A percentile compares a stretch with the other conserved stretches of the same genome.
phyloP scores from a whole-genome alignment of 352 stramenopile genomes.

The Phytophthora lateralis region DNA sequence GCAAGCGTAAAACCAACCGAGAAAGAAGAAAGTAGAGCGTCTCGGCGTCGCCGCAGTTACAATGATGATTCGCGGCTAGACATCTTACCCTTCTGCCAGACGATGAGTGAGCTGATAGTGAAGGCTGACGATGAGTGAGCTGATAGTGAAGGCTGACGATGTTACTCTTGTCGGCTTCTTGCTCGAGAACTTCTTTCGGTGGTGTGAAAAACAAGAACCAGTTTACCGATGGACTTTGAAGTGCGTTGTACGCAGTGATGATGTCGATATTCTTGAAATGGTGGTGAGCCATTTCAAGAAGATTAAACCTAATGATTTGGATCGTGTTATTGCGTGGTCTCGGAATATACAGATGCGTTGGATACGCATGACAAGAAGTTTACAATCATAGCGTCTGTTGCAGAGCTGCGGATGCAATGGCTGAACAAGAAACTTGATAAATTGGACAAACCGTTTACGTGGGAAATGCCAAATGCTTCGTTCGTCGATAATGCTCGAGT shows the following conservation, averaged over 20 bases:
- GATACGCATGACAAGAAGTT: constrained; percentile 9
- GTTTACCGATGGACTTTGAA: neutral
- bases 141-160: constrained; percentile 1
- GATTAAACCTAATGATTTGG: neutral
- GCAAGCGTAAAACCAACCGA: neutral
- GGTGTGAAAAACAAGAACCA: neutral
- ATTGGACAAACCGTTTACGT: constrained; percentile 6
- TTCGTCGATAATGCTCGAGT: constrained; percentile 3
- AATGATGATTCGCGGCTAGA: neutral
- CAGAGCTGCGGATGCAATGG: constrained; percentile 6
- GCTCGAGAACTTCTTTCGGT: neutral
- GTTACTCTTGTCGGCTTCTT: neutral
- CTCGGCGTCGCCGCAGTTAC: neutral
- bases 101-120: neutral
- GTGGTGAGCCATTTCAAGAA: constrained; percentile 13
- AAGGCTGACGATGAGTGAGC: neutral
- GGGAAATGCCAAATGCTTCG: constrained; percentile 12
- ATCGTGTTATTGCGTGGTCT: constrained; percentile 1
- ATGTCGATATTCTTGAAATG: neutral
- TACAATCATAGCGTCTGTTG: constrained; percentile 1
- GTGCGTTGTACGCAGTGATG: neutral
- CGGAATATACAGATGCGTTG: neutral
- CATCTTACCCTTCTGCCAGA: neutral
- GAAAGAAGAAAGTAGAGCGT: neutral
- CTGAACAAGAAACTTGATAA: constrained; percentile 10